These are phyloP conservation scores for Podospora fimiseda DNA, from an alignment of 495 filamentous ascomycete genomes.

Conservation along the genomic window DNA sequence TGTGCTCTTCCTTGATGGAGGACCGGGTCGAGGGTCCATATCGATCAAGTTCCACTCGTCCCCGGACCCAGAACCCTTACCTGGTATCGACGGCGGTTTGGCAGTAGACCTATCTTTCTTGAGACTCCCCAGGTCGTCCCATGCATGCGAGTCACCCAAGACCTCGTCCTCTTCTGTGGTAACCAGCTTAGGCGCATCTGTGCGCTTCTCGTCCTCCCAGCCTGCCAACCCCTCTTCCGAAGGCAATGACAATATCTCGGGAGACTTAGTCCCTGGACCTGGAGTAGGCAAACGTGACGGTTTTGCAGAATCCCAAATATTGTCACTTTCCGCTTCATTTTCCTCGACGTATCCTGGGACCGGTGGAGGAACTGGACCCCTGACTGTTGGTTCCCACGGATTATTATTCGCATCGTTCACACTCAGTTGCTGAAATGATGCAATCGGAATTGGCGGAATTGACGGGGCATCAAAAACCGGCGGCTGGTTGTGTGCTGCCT, in stretches of 20 bases:
- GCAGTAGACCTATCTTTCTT: constrained; percentile 30
- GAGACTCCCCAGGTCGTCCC: constrained; percentile 35
- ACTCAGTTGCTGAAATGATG: constrained; percentile 33
- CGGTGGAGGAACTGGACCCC: constrained; percentile 18
- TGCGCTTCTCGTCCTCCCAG: constrained; percentile 30
- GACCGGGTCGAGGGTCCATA: constrained; percentile 29
- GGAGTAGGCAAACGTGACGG: constrained; percentile 27
- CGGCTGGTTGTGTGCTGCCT: not conserved
- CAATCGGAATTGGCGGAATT: constrained; percentile 17
- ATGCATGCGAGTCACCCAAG: constrained; percentile 36
- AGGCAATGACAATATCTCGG: constrained; percentile 24
- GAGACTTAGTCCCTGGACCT: constrained; percentile 18
- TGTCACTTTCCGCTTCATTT: constrained; percentile 20
- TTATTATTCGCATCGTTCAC: constrained; percentile 41
- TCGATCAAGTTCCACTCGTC: constrained; percentile 48
- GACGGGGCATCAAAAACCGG: constrained; percentile 12
- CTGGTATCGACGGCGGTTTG: constrained; percentile 11
- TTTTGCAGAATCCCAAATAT: constrained; percentile 32
- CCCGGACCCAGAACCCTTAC: constrained; percentile 17
- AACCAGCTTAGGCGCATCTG: constrained; percentile 12
- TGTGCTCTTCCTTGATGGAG: constrained; percentile 29
- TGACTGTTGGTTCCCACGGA: constrained; percentile 44
- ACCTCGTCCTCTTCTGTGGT: constrained; percentile 22
- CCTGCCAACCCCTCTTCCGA: constrained; percentile 25
- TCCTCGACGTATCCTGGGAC: constrained; percentile 23